Conservation (phyloP, 805 yeast genomes). For the Ogataea philodendri region DNA sequence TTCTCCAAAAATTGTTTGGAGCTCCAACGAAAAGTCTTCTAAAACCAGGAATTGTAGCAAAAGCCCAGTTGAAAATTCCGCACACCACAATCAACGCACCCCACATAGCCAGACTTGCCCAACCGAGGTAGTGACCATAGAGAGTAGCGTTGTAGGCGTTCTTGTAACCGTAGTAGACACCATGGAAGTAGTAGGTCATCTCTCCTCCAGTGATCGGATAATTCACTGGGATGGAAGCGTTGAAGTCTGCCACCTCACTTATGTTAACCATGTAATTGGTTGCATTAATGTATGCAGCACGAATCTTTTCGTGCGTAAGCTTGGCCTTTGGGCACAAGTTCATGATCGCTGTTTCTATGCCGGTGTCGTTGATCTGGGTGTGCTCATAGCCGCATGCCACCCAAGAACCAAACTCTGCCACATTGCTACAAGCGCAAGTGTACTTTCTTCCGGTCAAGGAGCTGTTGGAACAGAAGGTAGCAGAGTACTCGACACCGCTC, state of each 20-base stretch:
- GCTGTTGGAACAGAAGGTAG: conserved; percentile 21
- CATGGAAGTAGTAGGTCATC: conserved; percentile 24
- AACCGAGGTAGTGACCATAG: conserved; percentile 45
- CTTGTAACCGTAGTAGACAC: conserved; percentile 26
- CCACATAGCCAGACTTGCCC: conserved; percentile 50
- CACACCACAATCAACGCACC: conserved; percentile 42
- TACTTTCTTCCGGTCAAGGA: conserved; percentile 8
- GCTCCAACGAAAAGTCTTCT: conserved; percentile 32
- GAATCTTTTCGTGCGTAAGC: conserved; percentile 35
- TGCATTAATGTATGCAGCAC: conserved; percentile 42
- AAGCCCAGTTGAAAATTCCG: conserved; percentile 41
- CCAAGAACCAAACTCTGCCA: conserved; percentile 31
- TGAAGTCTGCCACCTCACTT: conserved; percentile 32
- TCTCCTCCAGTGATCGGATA: conserved; percentile 36
- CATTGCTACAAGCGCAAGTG: conserved; percentile 28
- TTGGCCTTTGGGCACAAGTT: conserved; percentile 20
- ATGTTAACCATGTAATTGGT: conserved; percentile 38
- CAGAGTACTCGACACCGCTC: conserved; percentile 20
- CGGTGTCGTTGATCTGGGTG: conserved; percentile 13
- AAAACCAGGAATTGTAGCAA: conserved; percentile 39
- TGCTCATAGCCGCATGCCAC: conserved; percentile 26
- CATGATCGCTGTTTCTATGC: conserved; percentile 25
- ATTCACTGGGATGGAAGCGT: conserved; percentile 30
- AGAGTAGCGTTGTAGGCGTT: conserved; percentile 37
- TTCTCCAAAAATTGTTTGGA: conserved; percentile 28